These are phyloP conservation scores for Salix arbutifolia DNA, from an alignment of 345 rosid genomes.

Conservation along the genomic window DNA sequence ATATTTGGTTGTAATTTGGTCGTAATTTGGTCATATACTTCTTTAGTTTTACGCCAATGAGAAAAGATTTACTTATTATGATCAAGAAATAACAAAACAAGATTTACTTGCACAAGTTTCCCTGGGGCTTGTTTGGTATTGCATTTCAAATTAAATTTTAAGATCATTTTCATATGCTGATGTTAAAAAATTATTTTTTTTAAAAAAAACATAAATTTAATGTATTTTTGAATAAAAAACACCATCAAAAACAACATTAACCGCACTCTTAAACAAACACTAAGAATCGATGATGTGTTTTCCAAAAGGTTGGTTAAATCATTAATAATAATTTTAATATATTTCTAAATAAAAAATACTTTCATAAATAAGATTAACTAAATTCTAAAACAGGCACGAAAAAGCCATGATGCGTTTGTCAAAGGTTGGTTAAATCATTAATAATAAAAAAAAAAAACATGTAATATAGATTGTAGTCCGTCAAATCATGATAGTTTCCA, in stretches of 20 bases:
- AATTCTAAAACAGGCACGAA: no score
- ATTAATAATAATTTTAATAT: no score
- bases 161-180: no score
- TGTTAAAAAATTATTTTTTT: no score
- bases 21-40: background rate
- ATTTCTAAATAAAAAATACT: no score
- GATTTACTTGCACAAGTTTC: background rate
- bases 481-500: background rate
- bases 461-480: background rate
- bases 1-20: background rate
- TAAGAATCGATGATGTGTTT: no score
- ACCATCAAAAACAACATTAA: no score
- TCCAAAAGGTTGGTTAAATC: no score
- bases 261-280: no score
- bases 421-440: background rate
- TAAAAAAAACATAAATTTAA: no score
- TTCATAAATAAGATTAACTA: fast-evolving
- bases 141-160: no score
- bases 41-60: background rate
- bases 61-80: background rate
- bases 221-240: no score
- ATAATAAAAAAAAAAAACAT: background rate
- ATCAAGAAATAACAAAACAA: background rate
- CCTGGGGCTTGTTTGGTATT: fast-evolving
- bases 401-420: background rate